A percentile compares a stretch with the other conserved stretches of the same genome.
These are phyloP conservation scores for Taiozyma sp. DNA, from an alignment of 1,139 yeast genomes.

Conservation along the genomic window DNA sequence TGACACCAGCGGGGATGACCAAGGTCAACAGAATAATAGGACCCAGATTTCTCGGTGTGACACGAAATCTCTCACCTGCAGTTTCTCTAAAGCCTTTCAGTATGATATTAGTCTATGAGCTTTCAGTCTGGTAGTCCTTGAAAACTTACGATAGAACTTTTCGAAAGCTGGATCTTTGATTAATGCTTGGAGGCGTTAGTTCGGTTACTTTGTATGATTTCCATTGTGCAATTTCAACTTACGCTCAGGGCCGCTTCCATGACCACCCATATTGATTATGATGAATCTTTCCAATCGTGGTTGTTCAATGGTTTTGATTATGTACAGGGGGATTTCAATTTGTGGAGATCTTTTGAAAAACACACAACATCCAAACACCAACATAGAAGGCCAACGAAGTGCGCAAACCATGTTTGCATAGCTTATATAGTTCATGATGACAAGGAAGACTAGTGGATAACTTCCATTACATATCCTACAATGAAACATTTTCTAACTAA, in stretches of 20 bases:
- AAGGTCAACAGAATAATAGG: constrained; percentile 14
- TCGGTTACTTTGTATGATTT: not conserved
- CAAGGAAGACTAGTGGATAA: too few relatives aligned
- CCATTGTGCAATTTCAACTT: not conserved
- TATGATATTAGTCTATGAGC: not conserved
- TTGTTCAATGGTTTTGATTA: not conserved
- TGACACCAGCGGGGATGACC: constrained; percentile 16
- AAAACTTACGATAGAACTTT: constrained; percentile 20
- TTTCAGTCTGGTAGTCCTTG: not conserved
- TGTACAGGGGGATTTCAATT: not conserved
- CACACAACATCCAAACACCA: not conserved
- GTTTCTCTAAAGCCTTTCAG: constrained; percentile 19
- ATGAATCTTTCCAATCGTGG: not conserved
- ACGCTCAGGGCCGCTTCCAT: constrained; percentile 18
- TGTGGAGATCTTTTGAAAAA: not conserved
- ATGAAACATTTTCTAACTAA: not conserved
- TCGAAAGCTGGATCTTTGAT: constrained; percentile 22
- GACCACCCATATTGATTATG: constrained; percentile 4
- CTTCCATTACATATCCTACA: not conserved
- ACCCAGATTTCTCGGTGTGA: constrained; percentile 17
- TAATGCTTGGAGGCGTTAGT: constrained; percentile 10
- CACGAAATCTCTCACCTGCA: constrained; percentile 15
- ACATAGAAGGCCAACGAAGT: not conserved
- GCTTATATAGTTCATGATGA: too few relatives aligned
- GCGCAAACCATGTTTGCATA: not conserved